A percentile compares a stretch with the other conserved stretches of the same genome.
These are phyloP conservation scores for Dicorynia guianensis DNA, from an alignment of 306 rosid genomes.

Conservation along the genomic window DNA sequence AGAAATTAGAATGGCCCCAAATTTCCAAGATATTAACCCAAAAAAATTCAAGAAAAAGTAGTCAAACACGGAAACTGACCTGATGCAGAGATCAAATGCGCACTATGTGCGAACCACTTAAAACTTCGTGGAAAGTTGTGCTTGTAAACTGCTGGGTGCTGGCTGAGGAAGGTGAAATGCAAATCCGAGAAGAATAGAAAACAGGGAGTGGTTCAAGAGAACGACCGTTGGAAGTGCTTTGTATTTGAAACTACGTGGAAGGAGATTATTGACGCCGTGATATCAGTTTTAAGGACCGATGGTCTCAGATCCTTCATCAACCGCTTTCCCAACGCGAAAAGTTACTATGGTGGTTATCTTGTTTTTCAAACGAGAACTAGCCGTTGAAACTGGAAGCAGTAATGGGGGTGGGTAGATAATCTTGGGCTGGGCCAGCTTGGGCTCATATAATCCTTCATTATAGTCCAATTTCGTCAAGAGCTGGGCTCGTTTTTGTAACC, in stretches of 20 bases:
- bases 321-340: conserved; percentile 8
- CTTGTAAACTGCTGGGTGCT: not conserved
- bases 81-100: conserved; percentile 37
- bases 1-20: not conserved
- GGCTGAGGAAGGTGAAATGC: conserved; percentile 13
- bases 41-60: conserved; percentile 34
- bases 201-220: conserved; percentile 33
- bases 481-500: not conserved
- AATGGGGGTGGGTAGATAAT: not conserved
- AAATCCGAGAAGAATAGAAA: conserved; percentile 24
- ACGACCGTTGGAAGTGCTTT: conserved; percentile 45
- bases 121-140: conserved; percentile 4
- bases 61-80: conserved; percentile 51
- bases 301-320: conserved; percentile 2
- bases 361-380: conserved; percentile 45
- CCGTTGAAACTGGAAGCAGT: conserved; percentile 40
- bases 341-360: not conserved
- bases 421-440: conserved; percentile 13
- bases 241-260: conserved; percentile 32
- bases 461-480: not conserved
- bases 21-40: conserved; percentile 23
- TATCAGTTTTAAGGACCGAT: conserved; percentile 17
- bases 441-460: not conserved
- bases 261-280: conserved; percentile 27
- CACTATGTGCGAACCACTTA: conserved; percentile 27